Conservation (phyloP, 2,329 filamentous ascomycete species). For the Pseudocercospora fuligena region DNA sequence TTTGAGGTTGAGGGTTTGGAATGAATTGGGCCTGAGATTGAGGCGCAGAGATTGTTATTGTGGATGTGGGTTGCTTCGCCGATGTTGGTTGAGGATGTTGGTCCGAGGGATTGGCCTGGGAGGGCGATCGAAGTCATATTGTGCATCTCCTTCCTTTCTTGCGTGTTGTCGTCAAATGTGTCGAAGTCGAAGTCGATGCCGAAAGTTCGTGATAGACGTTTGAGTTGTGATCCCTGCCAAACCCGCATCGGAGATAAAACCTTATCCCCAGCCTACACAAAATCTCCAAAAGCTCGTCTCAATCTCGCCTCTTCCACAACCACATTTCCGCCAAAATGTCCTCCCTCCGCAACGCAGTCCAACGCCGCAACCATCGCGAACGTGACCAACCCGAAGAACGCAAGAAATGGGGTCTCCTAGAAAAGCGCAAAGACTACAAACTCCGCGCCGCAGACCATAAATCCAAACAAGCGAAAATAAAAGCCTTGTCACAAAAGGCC, state of each 20-base stretch:
- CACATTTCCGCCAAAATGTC: slow-evolving; percentile 51
- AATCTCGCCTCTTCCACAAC: background rate
- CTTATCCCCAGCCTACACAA: background rate
- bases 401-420: slow-evolving; percentile 84
- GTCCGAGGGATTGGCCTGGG: slow-evolving; percentile 80
- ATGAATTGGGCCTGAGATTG: slow-evolving; percentile 62
- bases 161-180: too few species aligned
- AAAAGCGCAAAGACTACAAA: slow-evolving; percentile 88
- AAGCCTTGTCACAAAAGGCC: slow-evolving; percentile 63
- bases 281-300: slow-evolving; percentile 15
- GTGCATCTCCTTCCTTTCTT: too few species aligned
- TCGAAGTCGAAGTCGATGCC: too few species aligned
- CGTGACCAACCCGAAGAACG: slow-evolving; percentile 85
- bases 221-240: background rate
- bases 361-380: slow-evolving; percentile 86
- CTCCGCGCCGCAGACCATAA: slow-evolving; percentile 69
- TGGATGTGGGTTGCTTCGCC: slow-evolving; percentile 86
- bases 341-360: slow-evolving; percentile 66
- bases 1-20: slow-evolving; percentile 75
- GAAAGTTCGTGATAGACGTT: too few species aligned
- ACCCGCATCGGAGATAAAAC: background rate
- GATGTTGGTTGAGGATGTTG: slow-evolving; percentile 67
- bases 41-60: slow-evolving; percentile 72
- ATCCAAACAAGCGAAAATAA: slow-evolving; percentile 63
- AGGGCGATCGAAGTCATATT: slow-evolving; percentile 59